Evolutionary conservation across 192 early-diverging fungal genomes (phyloP).

Genomic region (Coemansia sp.): DNA sequence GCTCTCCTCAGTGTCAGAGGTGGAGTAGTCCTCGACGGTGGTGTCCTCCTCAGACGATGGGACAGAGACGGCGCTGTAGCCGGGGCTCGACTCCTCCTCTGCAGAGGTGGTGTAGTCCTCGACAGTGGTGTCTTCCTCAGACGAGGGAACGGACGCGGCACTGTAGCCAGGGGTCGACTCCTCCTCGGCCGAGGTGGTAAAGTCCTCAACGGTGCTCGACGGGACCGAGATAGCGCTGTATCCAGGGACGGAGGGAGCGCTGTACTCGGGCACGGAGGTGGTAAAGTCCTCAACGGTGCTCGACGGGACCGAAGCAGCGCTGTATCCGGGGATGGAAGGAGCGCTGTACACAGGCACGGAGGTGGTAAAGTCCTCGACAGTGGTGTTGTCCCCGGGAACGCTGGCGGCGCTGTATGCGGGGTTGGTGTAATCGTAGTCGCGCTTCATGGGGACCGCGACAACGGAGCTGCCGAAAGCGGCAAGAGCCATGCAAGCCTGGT

Average conservation of each 20-base stretch:
- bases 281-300: not conserved
- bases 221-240: conserved; percentile 9
- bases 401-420: conserved; percentile 10
- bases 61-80: conserved; percentile 7
- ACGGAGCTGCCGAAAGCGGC: conserved; percentile 51
- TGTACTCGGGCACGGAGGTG: conserved; percentile 9
- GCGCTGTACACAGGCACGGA: not conserved
- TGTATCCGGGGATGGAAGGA: conserved; percentile 11
- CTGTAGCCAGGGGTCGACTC: not conserved
- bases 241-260: conserved; percentile 8
- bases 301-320: conserved; percentile 3
- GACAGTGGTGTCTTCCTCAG: conserved; percentile 5
- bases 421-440: conserved; percentile 17
- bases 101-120: conserved; percentile 11
- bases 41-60: conserved; percentile 9
- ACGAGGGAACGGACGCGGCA: conserved; percentile 8
- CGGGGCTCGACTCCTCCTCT: conserved; percentile 5
- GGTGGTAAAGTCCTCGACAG: conserved; percentile 6
- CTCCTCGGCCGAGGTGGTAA: conserved; percentile 16
- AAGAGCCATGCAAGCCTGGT: conserved; percentile 52
- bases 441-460: conserved; percentile 46
- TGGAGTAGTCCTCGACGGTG: conserved; percentile 25
- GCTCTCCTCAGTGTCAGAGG: conserved; percentile 10
- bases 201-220: not conserved
- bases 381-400: not conserved